Evolutionary conservation across 352 stramenopile species (phyloP).

Genomic region (Globisporangium orthogonon): DNA sequence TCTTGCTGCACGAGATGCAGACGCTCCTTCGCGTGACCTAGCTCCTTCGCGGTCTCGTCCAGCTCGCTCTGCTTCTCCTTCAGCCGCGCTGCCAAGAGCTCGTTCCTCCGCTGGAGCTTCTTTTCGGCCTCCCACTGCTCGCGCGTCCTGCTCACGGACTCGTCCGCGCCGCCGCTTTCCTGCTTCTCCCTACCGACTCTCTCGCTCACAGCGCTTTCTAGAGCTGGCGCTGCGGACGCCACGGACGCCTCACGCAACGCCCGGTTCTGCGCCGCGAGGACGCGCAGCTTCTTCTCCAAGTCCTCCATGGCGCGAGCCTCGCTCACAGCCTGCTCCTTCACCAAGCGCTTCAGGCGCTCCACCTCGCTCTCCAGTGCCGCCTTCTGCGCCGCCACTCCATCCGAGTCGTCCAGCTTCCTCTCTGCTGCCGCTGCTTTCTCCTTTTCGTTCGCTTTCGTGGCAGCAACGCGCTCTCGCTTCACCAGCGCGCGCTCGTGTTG

Average conservation of each 20-base stretch:
- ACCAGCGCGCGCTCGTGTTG: slow-evolving; percentile 1
- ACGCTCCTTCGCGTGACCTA: slow-evolving; percentile 26
- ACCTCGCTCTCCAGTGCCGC: slow-evolving; percentile 34
- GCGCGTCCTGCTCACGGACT: slow-evolving; percentile 9
- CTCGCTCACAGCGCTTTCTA: background rate
- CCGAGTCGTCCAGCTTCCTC: background rate
- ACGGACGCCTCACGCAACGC: slow-evolving; percentile 48
- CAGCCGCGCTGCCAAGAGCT: slow-evolving; percentile 51
- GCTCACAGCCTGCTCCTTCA: slow-evolving; percentile 53
- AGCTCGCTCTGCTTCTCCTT: slow-evolving; percentile 64
- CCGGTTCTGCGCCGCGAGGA: slow-evolving; percentile 76
- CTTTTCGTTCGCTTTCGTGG: slow-evolving; percentile 17
- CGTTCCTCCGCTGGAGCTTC: slow-evolving; percentile 62
- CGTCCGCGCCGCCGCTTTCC: background rate
- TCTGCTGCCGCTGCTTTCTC: slow-evolving; percentile 14
- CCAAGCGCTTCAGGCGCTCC: slow-evolving; percentile 37
- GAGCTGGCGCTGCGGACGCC: background rate
- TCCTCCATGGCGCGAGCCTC: slow-evolving; percentile 43
- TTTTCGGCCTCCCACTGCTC: slow-evolving; percentile 58
- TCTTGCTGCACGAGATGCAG: slow-evolving; percentile 29
- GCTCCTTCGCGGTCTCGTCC: slow-evolving; percentile 32
- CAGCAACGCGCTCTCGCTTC: slow-evolving; percentile 11
- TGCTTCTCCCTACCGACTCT: background rate
- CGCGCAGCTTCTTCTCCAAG: slow-evolving; percentile 61
- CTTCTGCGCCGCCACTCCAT: background rate